Conservation (phyloP, 257 asterid genomes). For the Rehmannia glutinosa region DNA sequence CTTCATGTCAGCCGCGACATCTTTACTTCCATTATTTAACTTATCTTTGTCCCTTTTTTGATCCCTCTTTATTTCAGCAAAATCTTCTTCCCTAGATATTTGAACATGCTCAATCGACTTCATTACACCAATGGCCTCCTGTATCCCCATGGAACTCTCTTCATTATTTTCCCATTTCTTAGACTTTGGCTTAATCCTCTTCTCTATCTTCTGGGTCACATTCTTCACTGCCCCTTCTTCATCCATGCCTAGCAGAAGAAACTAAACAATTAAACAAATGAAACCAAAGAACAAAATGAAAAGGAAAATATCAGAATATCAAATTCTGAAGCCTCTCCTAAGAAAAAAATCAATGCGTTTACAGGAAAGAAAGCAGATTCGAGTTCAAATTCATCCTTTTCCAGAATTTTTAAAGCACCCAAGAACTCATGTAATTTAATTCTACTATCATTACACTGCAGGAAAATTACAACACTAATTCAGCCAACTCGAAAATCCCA, state of each 20-base stretch:
- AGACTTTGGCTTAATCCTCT: slow-evolving; percentile 4
- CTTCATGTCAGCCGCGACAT: background rate
- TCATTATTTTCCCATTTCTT: background rate
- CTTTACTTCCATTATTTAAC: slow-evolving; percentile 2
- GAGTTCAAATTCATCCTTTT: background rate
- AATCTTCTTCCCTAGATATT: no score
- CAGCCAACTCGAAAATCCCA: background rate
- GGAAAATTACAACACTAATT: background rate
- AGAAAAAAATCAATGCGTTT: background rate
- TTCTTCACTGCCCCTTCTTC: no score
- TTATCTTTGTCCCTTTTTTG: background rate
- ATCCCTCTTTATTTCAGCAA: slow-evolving; percentile 10
- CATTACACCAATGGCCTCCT: background rate
- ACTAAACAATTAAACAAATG: background rate
- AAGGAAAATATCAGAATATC: no score
- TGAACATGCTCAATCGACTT: background rate
- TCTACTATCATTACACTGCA: no score
- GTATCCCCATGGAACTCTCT: background rate
- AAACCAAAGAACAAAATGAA: no score
- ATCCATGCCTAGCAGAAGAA: slow-evolving; percentile 15
- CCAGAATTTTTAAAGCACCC: background rate
- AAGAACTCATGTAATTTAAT: no score
- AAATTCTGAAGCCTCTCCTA: background rate
- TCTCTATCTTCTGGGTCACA: no score
- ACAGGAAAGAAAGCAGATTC: background rate